These are phyloP conservation scores for Setomelanomma holmii DNA, from an alignment of 2,329 filamentous ascomycete species.

Conservation along the genomic window DNA sequence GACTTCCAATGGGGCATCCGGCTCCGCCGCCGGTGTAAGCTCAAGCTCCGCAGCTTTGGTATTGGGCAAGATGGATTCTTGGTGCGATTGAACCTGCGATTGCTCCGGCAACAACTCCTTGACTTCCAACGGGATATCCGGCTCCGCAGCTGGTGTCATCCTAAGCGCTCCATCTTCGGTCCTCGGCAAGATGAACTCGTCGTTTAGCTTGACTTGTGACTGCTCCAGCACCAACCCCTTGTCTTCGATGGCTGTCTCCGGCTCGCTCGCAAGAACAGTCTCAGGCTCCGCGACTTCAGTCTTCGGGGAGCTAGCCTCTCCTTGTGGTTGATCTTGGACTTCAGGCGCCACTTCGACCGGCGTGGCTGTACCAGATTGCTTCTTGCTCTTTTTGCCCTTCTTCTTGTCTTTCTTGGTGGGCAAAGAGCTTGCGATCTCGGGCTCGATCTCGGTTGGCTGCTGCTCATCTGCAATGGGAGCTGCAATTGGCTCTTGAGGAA, in stretches of 20 bases:
- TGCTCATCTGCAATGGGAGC: background rate
- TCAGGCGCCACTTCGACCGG: slow-evolving; percentile 11
- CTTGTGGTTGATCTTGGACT: slow-evolving; percentile 1
- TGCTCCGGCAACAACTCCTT: slow-evolving; percentile 5
- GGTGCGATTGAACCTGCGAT: no score
- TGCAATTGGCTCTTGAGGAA: background rate
- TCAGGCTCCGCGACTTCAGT: slow-evolving; percentile 1
- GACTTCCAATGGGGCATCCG: no score
- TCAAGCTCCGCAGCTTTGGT: no score
- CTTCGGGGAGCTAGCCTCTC: background rate
- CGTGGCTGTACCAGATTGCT: slow-evolving; percentile 16
- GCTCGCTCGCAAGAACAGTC: background rate
- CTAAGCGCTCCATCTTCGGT: no score
- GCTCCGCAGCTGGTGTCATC: no score
- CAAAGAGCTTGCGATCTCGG: slow-evolving; percentile 3
- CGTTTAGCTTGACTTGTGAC: background rate
- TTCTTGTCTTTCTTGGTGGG: slow-evolving; percentile 30
- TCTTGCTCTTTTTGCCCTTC: slow-evolving; percentile 41
- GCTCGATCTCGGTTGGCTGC: slow-evolving; percentile 1
- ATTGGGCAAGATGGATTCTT: no score
- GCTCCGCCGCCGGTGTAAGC: no score
- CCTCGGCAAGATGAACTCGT: no score
- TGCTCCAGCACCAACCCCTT: background rate
- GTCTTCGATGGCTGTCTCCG: slow-evolving; percentile 3
- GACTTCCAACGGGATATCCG: no score